Base-by-base conservation (phyloP, 1,284 basidiomycete genomes). In the Xerocomus cyaneibrunnescens region DNA sequence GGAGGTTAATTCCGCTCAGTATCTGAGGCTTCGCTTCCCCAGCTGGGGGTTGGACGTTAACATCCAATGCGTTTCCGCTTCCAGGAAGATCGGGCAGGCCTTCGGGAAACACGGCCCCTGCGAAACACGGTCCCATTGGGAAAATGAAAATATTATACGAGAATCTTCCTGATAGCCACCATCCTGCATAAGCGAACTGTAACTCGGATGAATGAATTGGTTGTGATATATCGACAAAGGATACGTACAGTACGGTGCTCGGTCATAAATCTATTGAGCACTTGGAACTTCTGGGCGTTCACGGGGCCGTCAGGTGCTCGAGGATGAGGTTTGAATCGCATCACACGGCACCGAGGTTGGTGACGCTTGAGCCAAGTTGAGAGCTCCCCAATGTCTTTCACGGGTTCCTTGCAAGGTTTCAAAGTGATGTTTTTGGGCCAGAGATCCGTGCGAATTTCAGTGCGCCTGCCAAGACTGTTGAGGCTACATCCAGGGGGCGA, bases 131-230 rank as follows among this genome's bases (percentile, higher is more conserved):
- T 12, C 28, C 36, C 17, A 74, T 48, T 3, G 79, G 69, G 57
- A 85, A 81, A 27, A 88, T 68, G 7, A 87, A 65, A 2, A 81
- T 68, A 39, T 79, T 81, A 41, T 74, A 74, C 28, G 73, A 72
- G 28, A 71, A 68, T 5, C 56, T 59, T 1, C 77, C 77, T 17
- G 70, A 71, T 0, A 74, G 66, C 3, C 68, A 70, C 83, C 85
- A 88, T 16, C 75, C 72, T 5, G 78, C 73, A 12, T 78, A 65
- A 13, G 81, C 81, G 50, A 77, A 87, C 85, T 87, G 54, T 10
- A 31, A 7, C 16, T 41, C 16, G 6, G n/a, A 36, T 66, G 32
- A 66, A 32, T 45, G 42, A 37, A 37, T 34, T 16, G 30, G 39
- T 47, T 3, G 48, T 35, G 37, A 21, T 10, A 46, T 34, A 10